These are phyloP conservation scores for Arachnomyces sp. DNA, from an alignment of 2,329 filamentous ascomycete genomes.

Conservation along the genomic window DNA sequence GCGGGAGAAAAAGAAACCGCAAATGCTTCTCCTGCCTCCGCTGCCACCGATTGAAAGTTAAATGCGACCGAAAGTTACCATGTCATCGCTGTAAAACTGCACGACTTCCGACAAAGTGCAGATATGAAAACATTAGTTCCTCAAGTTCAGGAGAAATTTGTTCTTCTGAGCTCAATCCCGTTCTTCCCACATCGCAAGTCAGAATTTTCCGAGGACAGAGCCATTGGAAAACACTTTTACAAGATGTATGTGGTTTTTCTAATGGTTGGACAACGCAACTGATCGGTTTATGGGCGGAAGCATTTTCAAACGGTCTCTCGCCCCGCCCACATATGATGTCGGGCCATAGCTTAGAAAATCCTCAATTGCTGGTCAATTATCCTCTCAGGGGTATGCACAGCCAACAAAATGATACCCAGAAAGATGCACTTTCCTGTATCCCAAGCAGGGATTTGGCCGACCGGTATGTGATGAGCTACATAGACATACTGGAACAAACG, in stretches of 20 bases:
- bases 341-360: not conserved
- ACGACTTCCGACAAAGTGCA: not conserved
- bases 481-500: constrained; percentile 49
- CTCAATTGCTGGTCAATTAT: too few relatives aligned
- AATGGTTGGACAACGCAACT: too few relatives aligned
- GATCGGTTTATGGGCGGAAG: not conserved
- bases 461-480: constrained; percentile 45
- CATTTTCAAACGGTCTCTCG: too few relatives aligned
- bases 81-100: constrained; percentile 6
- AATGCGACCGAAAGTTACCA: constrained; percentile 8
- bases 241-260: too few relatives aligned
- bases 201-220: not conserved
- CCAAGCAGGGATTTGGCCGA: constrained; percentile 28
- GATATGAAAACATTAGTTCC: not conserved
- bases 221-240: too few relatives aligned
- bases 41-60: constrained; percentile 10
- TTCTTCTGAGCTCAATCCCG: constrained; percentile 1
- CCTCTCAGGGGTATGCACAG: too few relatives aligned
- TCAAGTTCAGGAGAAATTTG: not conserved
- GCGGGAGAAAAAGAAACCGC: constrained; percentile 6
- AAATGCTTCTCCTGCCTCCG: constrained; percentile 7
- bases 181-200: not conserved
- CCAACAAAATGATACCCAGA: constrained; percentile 3
- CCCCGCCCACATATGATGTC: not conserved
- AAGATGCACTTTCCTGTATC: constrained; percentile 8